Percentiles rank a stretch among this genome's conserved stretches.
Evolutionary conservation across 305 asterid genomes (phyloP).

Genomic region (Fraxinus ornus): DNA sequence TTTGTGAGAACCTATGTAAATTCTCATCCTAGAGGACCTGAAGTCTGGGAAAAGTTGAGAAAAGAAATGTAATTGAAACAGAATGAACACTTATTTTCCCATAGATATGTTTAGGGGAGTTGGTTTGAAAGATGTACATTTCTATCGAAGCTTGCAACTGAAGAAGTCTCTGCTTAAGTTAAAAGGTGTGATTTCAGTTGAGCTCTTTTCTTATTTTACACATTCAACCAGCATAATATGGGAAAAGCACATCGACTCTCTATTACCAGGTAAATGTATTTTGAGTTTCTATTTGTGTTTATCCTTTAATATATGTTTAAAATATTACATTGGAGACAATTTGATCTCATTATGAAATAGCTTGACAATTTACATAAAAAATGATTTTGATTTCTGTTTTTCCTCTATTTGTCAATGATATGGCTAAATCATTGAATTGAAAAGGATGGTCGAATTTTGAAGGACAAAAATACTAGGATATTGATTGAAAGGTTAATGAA

Average conservation of each 20-base stretch:
- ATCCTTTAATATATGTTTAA: not conserved
- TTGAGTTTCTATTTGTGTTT: not conserved
- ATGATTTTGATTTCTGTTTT: not conserved
- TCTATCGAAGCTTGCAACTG: not conserved
- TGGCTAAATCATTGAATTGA: not conserved
- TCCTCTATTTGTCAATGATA: not conserved
- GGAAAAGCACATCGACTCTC: not conserved
- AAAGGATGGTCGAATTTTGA: not conserved
- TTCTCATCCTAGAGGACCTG: constrained; percentile 56
- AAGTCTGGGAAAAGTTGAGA: constrained; percentile 56
- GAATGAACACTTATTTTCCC: not conserved
- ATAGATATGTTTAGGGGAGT: not conserved
- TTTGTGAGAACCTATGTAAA: constrained; percentile 47
- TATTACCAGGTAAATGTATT: constrained; percentile 23
- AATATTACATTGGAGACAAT: not conserved
- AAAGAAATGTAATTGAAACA: constrained; percentile 28
- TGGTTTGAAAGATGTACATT: not conserved
- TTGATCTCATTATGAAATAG: not conserved
- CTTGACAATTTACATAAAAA: not conserved
- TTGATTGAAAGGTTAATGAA: not conserved
- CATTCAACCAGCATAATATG: constrained; percentile 11
- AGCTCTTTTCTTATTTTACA: not conserved
- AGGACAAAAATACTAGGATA: not conserved
- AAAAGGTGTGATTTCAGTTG: not conserved
- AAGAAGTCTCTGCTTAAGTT: not conserved